Base-by-base conservation (phyloP, 495 filamentous ascomycete genomes). In the Hyaloscypha hepaticicola region DNA sequence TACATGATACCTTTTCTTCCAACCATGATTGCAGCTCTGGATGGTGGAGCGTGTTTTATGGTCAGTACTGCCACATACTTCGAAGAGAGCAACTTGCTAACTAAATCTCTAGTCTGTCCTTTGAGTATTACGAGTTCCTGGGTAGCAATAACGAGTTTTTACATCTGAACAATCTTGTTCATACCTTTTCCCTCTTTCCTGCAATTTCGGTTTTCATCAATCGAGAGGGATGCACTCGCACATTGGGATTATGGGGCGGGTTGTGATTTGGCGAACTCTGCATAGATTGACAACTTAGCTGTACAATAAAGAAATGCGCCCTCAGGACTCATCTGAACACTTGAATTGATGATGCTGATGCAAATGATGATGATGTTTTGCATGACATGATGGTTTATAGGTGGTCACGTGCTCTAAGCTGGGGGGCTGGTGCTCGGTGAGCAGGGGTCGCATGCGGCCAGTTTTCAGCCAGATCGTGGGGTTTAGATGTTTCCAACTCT, bases 401-500 rank as follows among this genome's bases (percentile, higher is more conserved):
- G 19, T 14, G 16, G 38, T 45, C 38, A 45, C 38, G 38, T 45
- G 38, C 3, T 9, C 38, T 0, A 3, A 9, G 12, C 6, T 16
- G 19, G 38, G 19, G 12, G 19, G 38, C 11, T 8, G 38, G 38
- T 11, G 38, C 38, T 45, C 38, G 38, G 31, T 33, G 31, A 45
- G 11, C 14, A 16, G 38, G 38, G 38, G 38, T 19, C 38, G 9
- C 34, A 60, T 60, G 58, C 58, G n/a, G 16, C 58, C 58, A 49
- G 16, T 25, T 60, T 50, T 50, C 56, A 56, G 38, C 58, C 58
- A 60, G 58, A 60, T 58, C 55, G 38, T 26, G 55, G 38, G 55
- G 55, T 38, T 58, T 58, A 41, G 22, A 31, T 38, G 38, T 19
- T 38, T 58, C 38, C 55, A 31, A 41, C 55, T 38, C 33, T 29